Conservation (phyloP, 1,284 basidiomycete genomes). For the Tilletia walkeri region DNA sequence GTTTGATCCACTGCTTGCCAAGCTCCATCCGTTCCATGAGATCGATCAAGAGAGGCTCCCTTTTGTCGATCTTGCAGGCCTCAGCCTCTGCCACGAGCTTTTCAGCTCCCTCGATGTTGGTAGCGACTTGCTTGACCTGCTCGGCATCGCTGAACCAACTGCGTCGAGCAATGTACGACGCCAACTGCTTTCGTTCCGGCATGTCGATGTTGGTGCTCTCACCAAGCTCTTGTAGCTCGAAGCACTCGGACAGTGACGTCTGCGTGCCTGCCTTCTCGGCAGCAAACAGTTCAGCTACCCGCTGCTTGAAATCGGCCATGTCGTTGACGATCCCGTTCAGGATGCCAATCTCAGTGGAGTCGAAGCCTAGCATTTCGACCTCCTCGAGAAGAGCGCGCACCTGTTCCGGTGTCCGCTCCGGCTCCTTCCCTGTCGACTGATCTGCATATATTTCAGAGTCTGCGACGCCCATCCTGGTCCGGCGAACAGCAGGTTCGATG, state of each 20-base stretch:
- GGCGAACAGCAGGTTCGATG: background rate
- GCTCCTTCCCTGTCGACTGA: slow-evolving; percentile 26
- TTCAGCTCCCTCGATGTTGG: slow-evolving; percentile 57
- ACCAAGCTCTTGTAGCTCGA: slow-evolving; percentile 67
- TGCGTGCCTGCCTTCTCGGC: slow-evolving; percentile 22
- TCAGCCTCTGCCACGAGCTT: slow-evolving; percentile 70
- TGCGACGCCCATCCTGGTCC: background rate
- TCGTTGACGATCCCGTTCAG: slow-evolving; percentile 66
- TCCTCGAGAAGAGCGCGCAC: slow-evolving; percentile 69
- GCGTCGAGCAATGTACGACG: slow-evolving; percentile 72
- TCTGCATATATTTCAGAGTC: background rate
- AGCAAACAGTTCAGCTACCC: slow-evolving; percentile 60
- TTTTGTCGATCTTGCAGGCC: slow-evolving; percentile 63
- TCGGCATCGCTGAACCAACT: slow-evolving; percentile 63
- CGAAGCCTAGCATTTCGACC: slow-evolving; percentile 74
- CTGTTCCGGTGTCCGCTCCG: slow-evolving; percentile 63
- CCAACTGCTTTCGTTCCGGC: slow-evolving; percentile 70
- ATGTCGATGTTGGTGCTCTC: slow-evolving; percentile 74
- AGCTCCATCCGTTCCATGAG: slow-evolving; percentile 30
- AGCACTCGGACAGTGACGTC: slow-evolving; percentile 64
- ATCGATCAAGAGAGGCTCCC: slow-evolving; percentile 24
- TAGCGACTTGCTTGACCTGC: slow-evolving; percentile 29
- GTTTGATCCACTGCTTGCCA: slow-evolving; percentile 36
- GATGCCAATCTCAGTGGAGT: slow-evolving; percentile 68
- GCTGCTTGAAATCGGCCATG: slow-evolving; percentile 64